phyloP scores from a whole-genome alignment of 768 basidiomycete species.

The Russula emetica region DNA sequence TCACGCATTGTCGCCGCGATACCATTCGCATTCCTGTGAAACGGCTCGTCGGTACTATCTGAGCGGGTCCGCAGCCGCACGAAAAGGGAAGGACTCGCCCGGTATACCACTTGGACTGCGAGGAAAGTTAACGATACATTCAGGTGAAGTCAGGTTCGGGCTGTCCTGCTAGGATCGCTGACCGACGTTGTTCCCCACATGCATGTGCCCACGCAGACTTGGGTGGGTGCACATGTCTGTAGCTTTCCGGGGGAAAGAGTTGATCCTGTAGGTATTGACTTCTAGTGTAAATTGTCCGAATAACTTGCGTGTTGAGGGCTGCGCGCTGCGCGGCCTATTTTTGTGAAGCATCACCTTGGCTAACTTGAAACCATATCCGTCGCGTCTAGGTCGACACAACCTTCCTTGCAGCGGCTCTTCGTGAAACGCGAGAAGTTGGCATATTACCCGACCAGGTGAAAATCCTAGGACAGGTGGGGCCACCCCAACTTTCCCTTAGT shows the following conservation, averaged over 20 bases:
- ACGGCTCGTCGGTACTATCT: not conserved
- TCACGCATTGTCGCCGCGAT: conserved; percentile 15
- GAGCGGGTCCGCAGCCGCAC: not conserved
- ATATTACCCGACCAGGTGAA: conserved; percentile 57
- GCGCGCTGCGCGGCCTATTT: not conserved
- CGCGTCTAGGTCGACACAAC: conserved; percentile 46
- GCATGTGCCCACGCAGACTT: not conserved
- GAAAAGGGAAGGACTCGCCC: conserved; percentile 35
- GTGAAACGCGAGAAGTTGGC: conserved; percentile 71
- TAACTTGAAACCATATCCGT: conserved; percentile 20
- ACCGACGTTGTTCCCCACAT: not conserved
- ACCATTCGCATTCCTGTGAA: not conserved
- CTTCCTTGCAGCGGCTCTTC: conserved; percentile 53
- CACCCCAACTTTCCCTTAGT: conserved; percentile 53
- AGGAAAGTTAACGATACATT: conserved; percentile 58
- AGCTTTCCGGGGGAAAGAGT: conserved; percentile 27
- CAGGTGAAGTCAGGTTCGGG: conserved; percentile 75
- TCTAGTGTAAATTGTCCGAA: not conserved
- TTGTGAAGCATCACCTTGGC: conserved; percentile 3
- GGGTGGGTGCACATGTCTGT: not conserved
- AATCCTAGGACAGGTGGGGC: conserved; percentile 60
- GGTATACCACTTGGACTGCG: conserved; percentile 71
- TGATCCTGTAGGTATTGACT: conserved; percentile 21
- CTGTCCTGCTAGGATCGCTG: not conserved
- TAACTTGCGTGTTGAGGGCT: not conserved